Evolutionary conservation across 2,329 filamentous ascomycete species (phyloP).

Genomic region (Byssochlamys sp.): DNA sequence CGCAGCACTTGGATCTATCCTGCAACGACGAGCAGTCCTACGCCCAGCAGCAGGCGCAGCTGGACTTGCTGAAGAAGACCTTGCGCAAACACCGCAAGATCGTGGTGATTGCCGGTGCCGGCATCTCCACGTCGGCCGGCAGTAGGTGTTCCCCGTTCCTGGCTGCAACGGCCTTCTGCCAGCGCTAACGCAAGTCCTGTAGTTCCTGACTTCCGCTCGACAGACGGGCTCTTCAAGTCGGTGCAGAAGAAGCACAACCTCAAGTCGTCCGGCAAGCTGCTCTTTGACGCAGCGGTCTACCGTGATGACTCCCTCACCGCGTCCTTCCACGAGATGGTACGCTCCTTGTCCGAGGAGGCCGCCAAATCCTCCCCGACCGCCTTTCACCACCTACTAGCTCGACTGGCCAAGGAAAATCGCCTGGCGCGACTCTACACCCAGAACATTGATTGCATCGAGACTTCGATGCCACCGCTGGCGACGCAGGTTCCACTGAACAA

Average conservation of each 20-base stretch:
- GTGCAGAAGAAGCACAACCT: conserved; percentile 79
- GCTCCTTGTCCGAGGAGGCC: conserved; percentile 71
- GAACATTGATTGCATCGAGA: conserved; percentile 94
- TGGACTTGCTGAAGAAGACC: conserved; percentile 62
- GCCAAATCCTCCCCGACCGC: conserved; percentile 68
- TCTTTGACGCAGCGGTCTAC: conserved; percentile 97
- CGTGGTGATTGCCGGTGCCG: conserved; percentile 88
- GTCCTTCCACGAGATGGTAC: conserved; percentile 93
- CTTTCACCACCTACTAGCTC: conserved; percentile 90
- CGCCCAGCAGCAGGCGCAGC: conserved; percentile 48
- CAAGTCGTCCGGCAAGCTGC: conserved; percentile 83
- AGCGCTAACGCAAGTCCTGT: conserved; percentile 6
- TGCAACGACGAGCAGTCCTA: conserved; percentile 20
- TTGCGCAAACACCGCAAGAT: conserved; percentile 89
- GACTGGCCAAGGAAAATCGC: conserved; percentile 75
- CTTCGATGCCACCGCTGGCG: conserved; percentile 64
- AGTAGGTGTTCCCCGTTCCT: conserved; percentile 48
- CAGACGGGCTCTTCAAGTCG: conserved; percentile 76
- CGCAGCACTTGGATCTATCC: conserved; percentile 67
- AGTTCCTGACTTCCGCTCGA: conserved; percentile 94
- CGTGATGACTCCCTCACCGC: conserved; percentile 80
- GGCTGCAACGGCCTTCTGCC: conserved; percentile 5
- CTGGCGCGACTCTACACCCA: conserved; percentile 87
- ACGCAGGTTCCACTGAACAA: conserved; percentile 72
- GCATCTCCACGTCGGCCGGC: conserved; percentile 91